Conservation (phyloP, 2,329 filamentous ascomycete species). For the Fusarium tuaranense region DNA sequence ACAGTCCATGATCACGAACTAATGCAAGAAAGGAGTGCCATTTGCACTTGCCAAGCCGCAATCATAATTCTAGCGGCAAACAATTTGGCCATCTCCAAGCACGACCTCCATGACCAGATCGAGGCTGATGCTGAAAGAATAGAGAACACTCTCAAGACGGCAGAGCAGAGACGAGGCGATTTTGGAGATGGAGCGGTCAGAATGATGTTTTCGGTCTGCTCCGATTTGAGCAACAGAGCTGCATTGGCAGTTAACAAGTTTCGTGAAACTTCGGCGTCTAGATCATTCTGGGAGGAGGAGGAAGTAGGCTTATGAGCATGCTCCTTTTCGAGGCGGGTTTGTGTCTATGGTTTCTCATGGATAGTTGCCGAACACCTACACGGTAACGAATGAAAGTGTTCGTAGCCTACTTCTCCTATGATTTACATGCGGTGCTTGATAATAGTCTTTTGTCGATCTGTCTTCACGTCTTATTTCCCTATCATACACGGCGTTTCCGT, state of each 20-base stretch:
- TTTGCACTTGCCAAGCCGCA: neutral
- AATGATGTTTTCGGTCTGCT: neutral
- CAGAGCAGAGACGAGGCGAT: neutral
- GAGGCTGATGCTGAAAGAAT: neutral
- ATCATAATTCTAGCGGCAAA: slow-evolving; percentile 3
- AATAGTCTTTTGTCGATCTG: no score
- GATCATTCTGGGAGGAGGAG: neutral
- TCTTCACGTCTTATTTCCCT: neutral
- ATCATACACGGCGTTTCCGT: neutral
- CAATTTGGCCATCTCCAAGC: neutral
- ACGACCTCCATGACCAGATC: neutral
- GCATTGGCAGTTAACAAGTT: neutral
- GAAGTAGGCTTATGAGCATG: neutral
- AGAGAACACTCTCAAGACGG: neutral
- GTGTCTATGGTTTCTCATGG: neutral
- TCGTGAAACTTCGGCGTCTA: neutral
- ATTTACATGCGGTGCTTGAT: no score
- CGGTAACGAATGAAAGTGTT: neutral
- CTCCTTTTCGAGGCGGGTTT: no score
- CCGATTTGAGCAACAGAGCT: neutral
- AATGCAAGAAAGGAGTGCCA: neutral
- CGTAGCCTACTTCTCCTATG: neutral
- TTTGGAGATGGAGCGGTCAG: neutral
- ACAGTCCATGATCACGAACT: neutral
- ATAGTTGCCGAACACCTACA: neutral